phyloP scores from a whole-genome alignment of 805 yeast genomes.

The Ogataea angusta region DNA sequence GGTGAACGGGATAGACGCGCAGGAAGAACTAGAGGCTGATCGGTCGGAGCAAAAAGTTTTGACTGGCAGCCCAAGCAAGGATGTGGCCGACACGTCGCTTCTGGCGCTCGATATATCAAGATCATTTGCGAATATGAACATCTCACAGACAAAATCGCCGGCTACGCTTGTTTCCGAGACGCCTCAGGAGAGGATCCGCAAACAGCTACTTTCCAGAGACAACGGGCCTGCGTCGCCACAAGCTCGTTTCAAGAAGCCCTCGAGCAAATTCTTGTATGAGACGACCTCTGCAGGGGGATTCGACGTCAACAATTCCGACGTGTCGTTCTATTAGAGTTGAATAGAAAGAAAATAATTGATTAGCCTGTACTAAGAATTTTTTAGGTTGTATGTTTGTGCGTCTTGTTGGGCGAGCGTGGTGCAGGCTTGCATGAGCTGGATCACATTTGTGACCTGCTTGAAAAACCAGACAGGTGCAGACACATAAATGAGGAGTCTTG shows the following conservation, averaged over 20 bases:
- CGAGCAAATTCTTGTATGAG: constrained; percentile 22
- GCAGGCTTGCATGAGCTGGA: constrained; percentile 87
- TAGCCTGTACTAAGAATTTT: constrained; percentile 19
- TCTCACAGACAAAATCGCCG: constrained; percentile 12
- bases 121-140: constrained; percentile 30
- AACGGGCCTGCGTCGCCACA: constrained; percentile 7
- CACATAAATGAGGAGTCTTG: constrained; percentile 39
- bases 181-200: constrained; percentile 11
- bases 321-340: constrained; percentile 16
- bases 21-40: constrained; percentile 5
- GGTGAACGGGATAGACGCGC: constrained; percentile 5
- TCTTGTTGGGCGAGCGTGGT: constrained; percentile 74
- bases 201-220: constrained; percentile 7
- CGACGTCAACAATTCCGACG: constrained; percentile 15
- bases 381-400: constrained; percentile 44
- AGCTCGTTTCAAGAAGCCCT: constrained; percentile 15
- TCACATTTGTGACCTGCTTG: constrained; percentile 85
- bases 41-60: background rate
- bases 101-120: constrained; percentile 26
- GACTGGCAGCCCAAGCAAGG: constrained; percentile 7
- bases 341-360: background rate
- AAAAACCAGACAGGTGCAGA: constrained; percentile 86
- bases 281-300: constrained; percentile 15
- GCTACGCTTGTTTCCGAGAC: background rate
- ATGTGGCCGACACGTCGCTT: constrained; percentile 18